Conservation (phyloP, 768 basidiomycete genomes). For the Pleurotus tuoliensis region DNA sequence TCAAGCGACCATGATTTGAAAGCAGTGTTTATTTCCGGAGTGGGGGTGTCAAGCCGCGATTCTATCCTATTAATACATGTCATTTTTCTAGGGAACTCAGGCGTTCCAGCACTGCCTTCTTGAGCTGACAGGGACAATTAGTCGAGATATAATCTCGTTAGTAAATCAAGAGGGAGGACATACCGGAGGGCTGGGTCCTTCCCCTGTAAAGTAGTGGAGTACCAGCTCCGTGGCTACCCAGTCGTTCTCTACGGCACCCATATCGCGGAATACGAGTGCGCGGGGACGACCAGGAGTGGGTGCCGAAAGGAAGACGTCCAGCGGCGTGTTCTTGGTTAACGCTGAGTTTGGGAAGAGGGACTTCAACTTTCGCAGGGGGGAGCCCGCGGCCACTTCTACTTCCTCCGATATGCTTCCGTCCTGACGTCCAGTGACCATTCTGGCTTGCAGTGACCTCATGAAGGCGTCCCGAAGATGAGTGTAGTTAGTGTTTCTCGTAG, state of each 20-base stretch:
- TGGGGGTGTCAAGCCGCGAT: not conserved
- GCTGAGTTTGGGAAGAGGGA: slow-evolving; percentile 72
- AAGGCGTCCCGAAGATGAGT: slow-evolving; percentile 83
- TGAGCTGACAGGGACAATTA: slow-evolving; percentile 35
- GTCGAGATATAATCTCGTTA: not conserved
- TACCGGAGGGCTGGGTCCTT: slow-evolving; percentile 69
- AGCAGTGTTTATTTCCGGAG: not conserved
- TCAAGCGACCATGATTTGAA: not conserved
- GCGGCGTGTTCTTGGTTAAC: slow-evolving; percentile 59
- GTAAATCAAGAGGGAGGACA: slow-evolving; percentile 21
- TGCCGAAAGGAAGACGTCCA: slow-evolving; percentile 66
- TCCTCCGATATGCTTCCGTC: slow-evolving; percentile 53
- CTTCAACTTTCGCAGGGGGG: slow-evolving; percentile 69
- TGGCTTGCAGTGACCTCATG: slow-evolving; percentile 64
- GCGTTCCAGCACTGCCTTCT: slow-evolving; percentile 42
- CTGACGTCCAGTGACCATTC: slow-evolving; percentile 50
- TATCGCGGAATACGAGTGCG: slow-evolving; percentile 61
- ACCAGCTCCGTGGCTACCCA: slow-evolving; percentile 77
- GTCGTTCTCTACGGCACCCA: slow-evolving; percentile 67
- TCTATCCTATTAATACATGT: slow-evolving; percentile 1
- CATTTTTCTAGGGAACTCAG: slow-evolving; percentile 29
- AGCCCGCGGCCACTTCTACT: slow-evolving; percentile 50
- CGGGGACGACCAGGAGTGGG: slow-evolving; percentile 51
- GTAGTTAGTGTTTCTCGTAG: slow-evolving; percentile 73
- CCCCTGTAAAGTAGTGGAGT: slow-evolving; percentile 69